phyloP scores from a whole-genome alignment of 495 filamentous ascomycete species.

The Penicillium bialowiezense region DNA sequence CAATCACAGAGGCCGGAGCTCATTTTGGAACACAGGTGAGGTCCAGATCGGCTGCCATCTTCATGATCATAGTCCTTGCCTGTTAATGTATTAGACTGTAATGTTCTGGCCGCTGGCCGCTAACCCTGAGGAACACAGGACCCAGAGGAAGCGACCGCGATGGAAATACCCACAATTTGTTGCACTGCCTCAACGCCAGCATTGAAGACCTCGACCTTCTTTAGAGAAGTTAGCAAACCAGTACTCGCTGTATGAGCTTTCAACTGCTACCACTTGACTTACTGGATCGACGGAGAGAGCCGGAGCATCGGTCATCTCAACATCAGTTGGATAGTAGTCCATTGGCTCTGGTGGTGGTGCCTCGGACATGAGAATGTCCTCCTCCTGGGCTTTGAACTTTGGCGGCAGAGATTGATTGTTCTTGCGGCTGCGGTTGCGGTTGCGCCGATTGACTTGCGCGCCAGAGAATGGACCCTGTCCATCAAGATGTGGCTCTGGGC shows the following conservation, averaged over 20 bases:
- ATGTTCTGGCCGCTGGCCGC: background rate
- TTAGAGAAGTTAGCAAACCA: background rate
- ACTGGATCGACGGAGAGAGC: background rate
- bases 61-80: background rate
- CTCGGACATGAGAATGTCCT: background rate
- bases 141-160: background rate
- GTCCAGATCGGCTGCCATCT: background rate
- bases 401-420: background rate
- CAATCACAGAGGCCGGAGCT: too few species aligned
- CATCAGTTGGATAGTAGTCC: slow-evolving; percentile 6
- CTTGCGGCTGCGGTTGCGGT: background rate
- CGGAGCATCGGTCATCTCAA: slow-evolving; percentile 13
- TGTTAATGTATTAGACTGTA: background rate
- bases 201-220: background rate
- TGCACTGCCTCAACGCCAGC: background rate
- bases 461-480: background rate
- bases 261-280: background rate
- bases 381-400: background rate
- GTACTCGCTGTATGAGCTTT: background rate
- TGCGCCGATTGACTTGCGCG: background rate
- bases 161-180: background rate
- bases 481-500: too few species aligned
- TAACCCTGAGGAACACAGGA: background rate
- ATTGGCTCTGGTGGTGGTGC: too few species aligned
- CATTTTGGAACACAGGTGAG: background rate